Base-by-base conservation (phyloP, 2,329 filamentous ascomycete genomes). In the Colletotrichum simmondsii region DNA sequence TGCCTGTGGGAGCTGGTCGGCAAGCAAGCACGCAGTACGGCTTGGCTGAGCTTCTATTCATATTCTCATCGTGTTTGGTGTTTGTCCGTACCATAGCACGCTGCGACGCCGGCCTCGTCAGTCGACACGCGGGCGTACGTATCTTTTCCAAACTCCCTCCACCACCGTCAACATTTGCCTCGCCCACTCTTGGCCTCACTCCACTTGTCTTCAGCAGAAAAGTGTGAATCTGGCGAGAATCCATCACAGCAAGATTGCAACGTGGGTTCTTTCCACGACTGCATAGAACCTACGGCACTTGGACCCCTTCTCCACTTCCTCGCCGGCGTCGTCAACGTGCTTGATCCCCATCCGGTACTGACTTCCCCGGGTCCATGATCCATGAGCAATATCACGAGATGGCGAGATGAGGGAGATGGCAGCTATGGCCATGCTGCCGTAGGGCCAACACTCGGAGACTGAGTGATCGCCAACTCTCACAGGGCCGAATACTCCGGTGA, bases 331-430 rank as follows among this genome's bases (percentile, higher is more conserved):
- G 58, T 52, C 52, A 49, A 62, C 37, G 65, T 69, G 30, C 65
- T 59, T 53, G 69, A 49, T 60, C 53, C 69, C 37, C 53, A 53
- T 63, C 65, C 53, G 65, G 58, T 32, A 58, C 49, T 57, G 30
- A 42, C 65, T 72, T 64, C 65, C 69, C 69, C 65, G 65, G 58
- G 30, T 46, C 53, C 53, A 28, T 63, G 59, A 69, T 68, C 69
- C 59, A 63, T 64, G 53, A 32, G 32, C 16, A 19, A 30, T 35
- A 22, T 58, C 28, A 58, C 14, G 22, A 24, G 30, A 64, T 35
- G 26, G 11, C 22, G 53, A 24, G 16, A 53, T 32, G 58, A 35
- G 11, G 35, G 42, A 64, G 16, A 62, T 6, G 22, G 22, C 42
- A 5, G 35, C 19, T 12, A 42, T 42, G 22, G 58, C 26, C 35